phyloP scores from a whole-genome alignment of 257 asterid species.

The Misopates orontium region DNA sequence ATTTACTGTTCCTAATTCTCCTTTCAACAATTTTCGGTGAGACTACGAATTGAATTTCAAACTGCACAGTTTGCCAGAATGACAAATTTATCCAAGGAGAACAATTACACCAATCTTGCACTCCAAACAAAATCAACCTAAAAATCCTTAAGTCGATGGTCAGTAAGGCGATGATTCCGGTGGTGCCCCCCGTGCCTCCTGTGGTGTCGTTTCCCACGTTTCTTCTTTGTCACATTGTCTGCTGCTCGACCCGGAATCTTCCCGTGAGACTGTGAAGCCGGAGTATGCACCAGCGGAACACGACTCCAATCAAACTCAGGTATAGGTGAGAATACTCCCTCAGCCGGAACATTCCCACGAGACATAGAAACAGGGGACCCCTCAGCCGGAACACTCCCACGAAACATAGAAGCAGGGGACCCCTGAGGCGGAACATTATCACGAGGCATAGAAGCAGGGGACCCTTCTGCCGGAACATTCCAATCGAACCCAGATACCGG shows the following conservation, averaged over 20 bases:
- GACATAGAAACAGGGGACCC: background rate
- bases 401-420: background rate
- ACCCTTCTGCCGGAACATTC: background rate
- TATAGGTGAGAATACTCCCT: too few species aligned
- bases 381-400: background rate
- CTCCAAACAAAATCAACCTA: slow-evolving; percentile 15
- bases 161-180: background rate
- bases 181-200: slow-evolving; percentile 1
- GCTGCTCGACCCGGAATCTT: background rate
- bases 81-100: slow-evolving; percentile 8
- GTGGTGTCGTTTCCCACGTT: slow-evolving; percentile 21
- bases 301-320: too few species aligned
- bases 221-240: slow-evolving; percentile 1
- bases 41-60: background rate
- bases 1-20: background rate
- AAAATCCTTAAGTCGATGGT: slow-evolving; percentile 5
- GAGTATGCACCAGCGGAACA: slow-evolving; percentile 20
- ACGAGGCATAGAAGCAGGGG: background rate
- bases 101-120: slow-evolving; percentile 6
- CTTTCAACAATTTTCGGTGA: background rate
- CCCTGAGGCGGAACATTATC: background rate
- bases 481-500: background rate
- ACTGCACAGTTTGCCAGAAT: background rate
- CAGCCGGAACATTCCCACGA: slow-evolving; percentile 12
- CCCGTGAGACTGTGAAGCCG: background rate